Evolutionary conservation across 2,329 filamentous ascomycete genomes (phyloP).

Genomic region (Furcasterigmium sp.): DNA sequence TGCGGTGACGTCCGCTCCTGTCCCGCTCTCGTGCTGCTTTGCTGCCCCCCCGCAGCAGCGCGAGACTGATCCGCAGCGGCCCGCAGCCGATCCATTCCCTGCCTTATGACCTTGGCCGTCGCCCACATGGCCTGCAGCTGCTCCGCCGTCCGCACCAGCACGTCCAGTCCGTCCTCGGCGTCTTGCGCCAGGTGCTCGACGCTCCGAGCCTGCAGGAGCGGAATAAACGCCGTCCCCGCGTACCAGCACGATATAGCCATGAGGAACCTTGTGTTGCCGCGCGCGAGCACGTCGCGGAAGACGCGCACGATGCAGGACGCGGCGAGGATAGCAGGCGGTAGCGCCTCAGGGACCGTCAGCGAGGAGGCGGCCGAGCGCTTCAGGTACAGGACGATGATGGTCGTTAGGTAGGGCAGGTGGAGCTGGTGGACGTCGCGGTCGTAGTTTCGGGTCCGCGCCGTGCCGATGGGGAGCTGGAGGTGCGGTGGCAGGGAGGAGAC

Average conservation of each 20-base stretch:
- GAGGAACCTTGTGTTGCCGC: constrained; percentile 31
- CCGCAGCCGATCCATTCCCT: constrained; percentile 22
- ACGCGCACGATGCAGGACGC: constrained; percentile 32
- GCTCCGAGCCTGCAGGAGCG: constrained; percentile 30
- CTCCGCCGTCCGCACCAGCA: constrained; percentile 22
- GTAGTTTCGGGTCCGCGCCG: constrained; percentile 22
- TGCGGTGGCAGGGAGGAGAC: constrained; percentile 24
- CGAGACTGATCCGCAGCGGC: neutral
- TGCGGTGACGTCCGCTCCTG: neutral
- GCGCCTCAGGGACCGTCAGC: constrained; percentile 25
- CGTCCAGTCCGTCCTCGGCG: constrained; percentile 25
- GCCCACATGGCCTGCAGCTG: constrained; percentile 29
- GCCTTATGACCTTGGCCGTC: constrained; percentile 25
- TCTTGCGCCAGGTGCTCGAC: constrained; percentile 21
- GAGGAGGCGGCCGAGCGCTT: constrained; percentile 21
- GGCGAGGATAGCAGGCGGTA: constrained; percentile 28
- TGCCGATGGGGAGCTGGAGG: constrained; percentile 24
- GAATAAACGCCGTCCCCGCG: constrained; percentile 32
- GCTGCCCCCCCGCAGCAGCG: neutral
- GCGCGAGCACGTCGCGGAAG: constrained; percentile 29
- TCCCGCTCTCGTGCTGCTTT: neutral
- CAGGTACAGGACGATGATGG: constrained; percentile 32
- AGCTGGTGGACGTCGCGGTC: constrained; percentile 35
- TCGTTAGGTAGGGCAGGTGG: constrained; percentile 34
- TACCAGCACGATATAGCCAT: constrained; percentile 39